Evolutionary conservation across 495 filamentous ascomycete genomes (phyloP).

Genomic region (Penicillium coprophilum): DNA sequence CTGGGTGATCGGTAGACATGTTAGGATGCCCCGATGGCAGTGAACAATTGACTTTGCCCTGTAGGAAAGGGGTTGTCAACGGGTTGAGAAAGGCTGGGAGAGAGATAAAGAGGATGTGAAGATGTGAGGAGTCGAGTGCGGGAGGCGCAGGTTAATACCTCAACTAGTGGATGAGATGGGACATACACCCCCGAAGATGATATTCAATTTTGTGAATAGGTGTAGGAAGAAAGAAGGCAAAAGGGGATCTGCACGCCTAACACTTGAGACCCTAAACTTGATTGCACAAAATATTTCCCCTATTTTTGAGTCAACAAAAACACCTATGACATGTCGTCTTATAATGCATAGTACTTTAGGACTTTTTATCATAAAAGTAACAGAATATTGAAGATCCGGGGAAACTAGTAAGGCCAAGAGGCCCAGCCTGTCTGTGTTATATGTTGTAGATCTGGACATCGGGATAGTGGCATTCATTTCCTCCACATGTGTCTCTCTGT

Average conservation of each 20-base stretch:
- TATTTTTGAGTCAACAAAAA: constrained; percentile 4
- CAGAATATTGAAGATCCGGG: constrained; percentile 22
- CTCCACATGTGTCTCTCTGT: not conserved
- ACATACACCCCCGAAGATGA: not conserved
- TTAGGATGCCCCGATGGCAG: constrained; percentile 15
- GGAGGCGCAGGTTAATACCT: constrained; percentile 18
- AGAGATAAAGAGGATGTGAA: constrained; percentile 6
- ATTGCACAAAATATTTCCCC: not conserved
- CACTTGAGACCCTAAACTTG: constrained; percentile 9
- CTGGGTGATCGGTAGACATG: constrained; percentile 32
- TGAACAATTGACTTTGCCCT: constrained; percentile 22
- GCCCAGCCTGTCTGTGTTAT: not conserved
- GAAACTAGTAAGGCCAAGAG: constrained; percentile 13
- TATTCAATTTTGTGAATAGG: not conserved
- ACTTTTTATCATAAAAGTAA: not conserved
- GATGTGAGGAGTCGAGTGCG: constrained; percentile 29
- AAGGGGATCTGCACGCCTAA: constrained; percentile 18
- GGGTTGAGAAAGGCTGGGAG: not conserved
- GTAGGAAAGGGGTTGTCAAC: constrained; percentile 12
- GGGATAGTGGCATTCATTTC: constrained; percentile 2
- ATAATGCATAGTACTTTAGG: not conserved
- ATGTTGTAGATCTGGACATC: not conserved
- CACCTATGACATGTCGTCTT: too few species aligned
- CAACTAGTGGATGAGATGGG: constrained; percentile 14
- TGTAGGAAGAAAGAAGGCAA: constrained; percentile 11